Base-by-base conservation (phyloP, 768 basidiomycete genomes). In the Lactifluus subvellereus region DNA sequence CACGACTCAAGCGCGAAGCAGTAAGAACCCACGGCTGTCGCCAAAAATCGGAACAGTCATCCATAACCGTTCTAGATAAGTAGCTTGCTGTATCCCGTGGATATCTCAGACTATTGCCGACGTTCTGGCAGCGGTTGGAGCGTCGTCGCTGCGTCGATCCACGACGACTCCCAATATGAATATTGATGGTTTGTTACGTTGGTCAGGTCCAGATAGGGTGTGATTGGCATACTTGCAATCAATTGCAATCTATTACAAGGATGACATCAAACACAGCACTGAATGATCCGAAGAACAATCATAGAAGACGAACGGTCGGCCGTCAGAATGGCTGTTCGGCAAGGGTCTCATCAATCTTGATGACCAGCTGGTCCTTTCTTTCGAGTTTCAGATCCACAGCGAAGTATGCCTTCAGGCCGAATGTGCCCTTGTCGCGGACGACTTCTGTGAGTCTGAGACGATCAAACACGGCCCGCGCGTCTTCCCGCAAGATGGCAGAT, bases 271-370 rank as follows among this genome's bases (percentile, higher is more conserved):
- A 37, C 32, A 53, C 18, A 35, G n/a, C 35, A 10, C 33, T 14
- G 66, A 32, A 38, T 18, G 9, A 47, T 47, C 35, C 53, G 53
- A 6, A 27, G n/a, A 14, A 42, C 7, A 10, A 37, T 10, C 9
- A n/a, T 33, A 42, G 53, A 54, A 42, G 40, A 6, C 53, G 10
- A 42, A 33, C 30, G 9, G 20, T 42, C 35, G 18, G 16, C 14
- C 30, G 35, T 72, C 69, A 83, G 61, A 84, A 84, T 0, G 82
- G 80, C 62, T 86, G 84, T 65, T 80, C 83, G 1, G 82, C 83
- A 58, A 84, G 69, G 8, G 80, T 74, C 54, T 85, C 81, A 2
- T 77, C 76, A 7, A 79, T 69, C 65, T 83, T 83, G 30, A 86
- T 76, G 2, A 81, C 73, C 53, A 85, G 64, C 67, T 79, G 78